phyloP scores from a whole-genome alignment of 345 rosid genomes.

The Raphanus sativus region DNA sequence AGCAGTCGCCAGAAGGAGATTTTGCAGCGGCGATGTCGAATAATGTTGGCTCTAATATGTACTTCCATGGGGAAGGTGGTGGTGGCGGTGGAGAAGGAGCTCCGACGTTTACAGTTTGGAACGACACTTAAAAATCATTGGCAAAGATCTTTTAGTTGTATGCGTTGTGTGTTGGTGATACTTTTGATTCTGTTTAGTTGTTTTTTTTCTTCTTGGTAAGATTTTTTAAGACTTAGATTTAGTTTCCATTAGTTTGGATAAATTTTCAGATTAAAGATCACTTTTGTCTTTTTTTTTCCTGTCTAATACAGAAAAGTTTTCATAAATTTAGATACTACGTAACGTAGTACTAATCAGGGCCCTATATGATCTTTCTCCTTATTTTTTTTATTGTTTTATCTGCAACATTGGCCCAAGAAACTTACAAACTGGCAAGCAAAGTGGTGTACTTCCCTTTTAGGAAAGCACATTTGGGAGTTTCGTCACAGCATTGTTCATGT shows the following conservation, averaged over 20 bases:
- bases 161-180: constrained; percentile 7
- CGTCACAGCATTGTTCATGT: no score
- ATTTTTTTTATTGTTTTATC: neutral
- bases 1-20: constrained; percentile 18
- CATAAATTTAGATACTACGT: neutral
- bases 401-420: neutral
- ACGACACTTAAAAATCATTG: constrained; percentile 34
- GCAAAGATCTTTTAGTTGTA: constrained; percentile 11
- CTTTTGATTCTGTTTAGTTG: neutral
- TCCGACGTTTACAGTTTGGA: constrained; percentile 65
- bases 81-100: constrained; percentile 43
- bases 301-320: neutral
- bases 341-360: neutral
- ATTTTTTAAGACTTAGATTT: constrained; percentile 3
- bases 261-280: neutral
- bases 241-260: constrained; percentile 22
- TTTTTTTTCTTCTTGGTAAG: neutral
- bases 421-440: neutral
- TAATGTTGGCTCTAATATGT: constrained; percentile 41
- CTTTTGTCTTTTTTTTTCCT: neutral
- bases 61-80: constrained; percentile 36
- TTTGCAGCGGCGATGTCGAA: constrained; percentile 35
- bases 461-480: no score
- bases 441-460: neutral
- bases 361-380: neutral